A percentile compares a stretch with the other conserved stretches of the same genome.
Conservation (phyloP, 108 stramenopile species). For the Conticribra weissflogii region DNA sequence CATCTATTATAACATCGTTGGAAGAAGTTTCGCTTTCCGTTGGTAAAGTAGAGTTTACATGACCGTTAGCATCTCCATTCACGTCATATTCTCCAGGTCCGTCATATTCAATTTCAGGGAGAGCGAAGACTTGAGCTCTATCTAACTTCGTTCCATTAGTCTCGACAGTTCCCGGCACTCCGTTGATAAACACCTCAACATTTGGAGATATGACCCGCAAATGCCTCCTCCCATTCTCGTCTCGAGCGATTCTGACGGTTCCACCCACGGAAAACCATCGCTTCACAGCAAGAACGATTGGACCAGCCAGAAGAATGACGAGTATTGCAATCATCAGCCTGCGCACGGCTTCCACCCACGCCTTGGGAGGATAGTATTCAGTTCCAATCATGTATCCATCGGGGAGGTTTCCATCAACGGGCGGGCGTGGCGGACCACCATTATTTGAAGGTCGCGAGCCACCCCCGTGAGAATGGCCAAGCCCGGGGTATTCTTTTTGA, state of each 20-base stretch:
- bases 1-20: background rate
- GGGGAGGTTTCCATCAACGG: background rate
- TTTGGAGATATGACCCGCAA: conserved; percentile 35
- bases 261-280: conserved; percentile 43
- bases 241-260: conserved; percentile 24
- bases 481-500: too few species aligned
- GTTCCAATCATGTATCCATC: background rate
- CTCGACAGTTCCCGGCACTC: conserved; percentile 29
- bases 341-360: conserved; percentile 36
- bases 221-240: conserved; percentile 36
- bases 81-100: background rate
- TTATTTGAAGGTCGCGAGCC: too few species aligned
- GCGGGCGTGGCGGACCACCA: background rate
- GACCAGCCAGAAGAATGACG: conserved; percentile 25
- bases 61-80: background rate
- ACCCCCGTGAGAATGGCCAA: too few species aligned
- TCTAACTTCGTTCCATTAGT: conserved; percentile 42
- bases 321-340: conserved; percentile 37
- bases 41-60: background rate
- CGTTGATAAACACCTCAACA: conserved; percentile 34
- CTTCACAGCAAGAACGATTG: conserved; percentile 20
- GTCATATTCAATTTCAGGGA: conserved; percentile 36
- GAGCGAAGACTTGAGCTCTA: conserved; percentile 40
- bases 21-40: background rate
- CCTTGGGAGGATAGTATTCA: background rate